Evolutionary conservation across 306 rosid genomes (phyloP), one percentile per base, ranked within the genome.

Genomic region (Vigna hirtella): DNA sequence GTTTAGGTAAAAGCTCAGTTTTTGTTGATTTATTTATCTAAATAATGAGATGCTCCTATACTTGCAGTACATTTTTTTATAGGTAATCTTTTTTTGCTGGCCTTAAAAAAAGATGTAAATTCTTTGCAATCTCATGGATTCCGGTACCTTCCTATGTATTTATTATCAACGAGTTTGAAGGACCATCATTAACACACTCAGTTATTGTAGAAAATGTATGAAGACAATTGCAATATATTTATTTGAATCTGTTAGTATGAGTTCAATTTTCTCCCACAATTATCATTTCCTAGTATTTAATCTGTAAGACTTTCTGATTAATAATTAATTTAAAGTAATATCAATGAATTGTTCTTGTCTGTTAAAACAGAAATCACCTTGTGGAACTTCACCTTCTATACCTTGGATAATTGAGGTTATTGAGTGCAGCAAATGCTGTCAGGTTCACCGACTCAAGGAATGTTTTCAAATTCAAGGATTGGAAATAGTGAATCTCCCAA

Each of bases 381-480:
- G 77, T 66, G 79, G 67, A 57, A 79, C 72, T 65, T 42, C 22
- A 63, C 53, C 65, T 71, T 81, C 49, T 56, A 45, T 75, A 55
- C 52, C 73, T 66, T 62, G 49, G 68, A 76, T 72, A 70, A 70
- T 51, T 17, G 52, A 64, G 48, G 78, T 66, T 67, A 68, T 63
- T 77, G 71, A 83, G 57, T 80, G 84, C 85, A 76, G 88, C 58
- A 69, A 77, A 79, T 78, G 66, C 56, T 82, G 78, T 65, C 64
- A 62, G 75, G 80, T 71, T 26, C 77, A 49, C 73, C 76, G 20
- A 83, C 86, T 69, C 83, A 80, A 72, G 90, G 91, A 85, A 74
- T 81, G 58, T 83, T 74, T 80, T 69, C 90, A 28, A 83, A 88
- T 13, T 76, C 93, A 77, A 82, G 83, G 84, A 72, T 82, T 1